Evolutionary conservation across 2,329 filamentous ascomycete genomes (phyloP), one percentile per base, ranked within the genome.

Genomic region (Phyllosticta paracitricarpa): DNA sequence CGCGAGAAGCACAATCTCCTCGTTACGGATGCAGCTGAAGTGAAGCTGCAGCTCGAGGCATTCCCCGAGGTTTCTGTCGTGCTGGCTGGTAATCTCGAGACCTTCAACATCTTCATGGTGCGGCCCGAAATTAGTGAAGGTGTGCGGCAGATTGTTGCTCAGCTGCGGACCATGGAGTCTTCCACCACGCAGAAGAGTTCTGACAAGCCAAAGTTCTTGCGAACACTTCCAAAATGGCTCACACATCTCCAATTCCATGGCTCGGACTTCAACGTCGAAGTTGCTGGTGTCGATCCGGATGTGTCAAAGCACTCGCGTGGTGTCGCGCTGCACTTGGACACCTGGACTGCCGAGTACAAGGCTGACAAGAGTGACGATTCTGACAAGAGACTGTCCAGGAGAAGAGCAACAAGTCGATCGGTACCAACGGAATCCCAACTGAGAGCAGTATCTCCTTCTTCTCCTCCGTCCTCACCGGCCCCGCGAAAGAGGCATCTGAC

Each of bases 81-180:
- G 59, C 84, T 87, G 10, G 88, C 84, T 57, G 91, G 89, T 22
- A 90, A 85, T 64, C 77, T 97, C 2, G 89, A 96, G 70, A 95
- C 91, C 0, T 92, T 95, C 66, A 89, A 90, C 1, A 81, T 96
- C 56, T 94, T 91, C 69, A 87, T 99, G 80, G 87, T 97, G 8
- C 86, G 93, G 24, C 87, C 90, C 5, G 94, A 99, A 70, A 96
- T 99, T 62, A 94, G 88, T 59, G 89, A 95, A 69, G 95, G 94
- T 24, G 81, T 99, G 33, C 89, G 89, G 25, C 91, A 97, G 71
- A 97, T 99, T 64, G 85, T 97, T 14, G 84, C 86, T 52, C 91
- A 97, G 69, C 81, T 97, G 58, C 84, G 87, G 54, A 59, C 52
- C 10, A 55, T 30, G 51, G 85, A 89, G 63, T 64, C 82, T 85